Evolutionary conservation across 352 stramenopile genomes (phyloP), one percentile per base, ranked within the genome.

Genomic region (Globisporangium parvum): DNA sequence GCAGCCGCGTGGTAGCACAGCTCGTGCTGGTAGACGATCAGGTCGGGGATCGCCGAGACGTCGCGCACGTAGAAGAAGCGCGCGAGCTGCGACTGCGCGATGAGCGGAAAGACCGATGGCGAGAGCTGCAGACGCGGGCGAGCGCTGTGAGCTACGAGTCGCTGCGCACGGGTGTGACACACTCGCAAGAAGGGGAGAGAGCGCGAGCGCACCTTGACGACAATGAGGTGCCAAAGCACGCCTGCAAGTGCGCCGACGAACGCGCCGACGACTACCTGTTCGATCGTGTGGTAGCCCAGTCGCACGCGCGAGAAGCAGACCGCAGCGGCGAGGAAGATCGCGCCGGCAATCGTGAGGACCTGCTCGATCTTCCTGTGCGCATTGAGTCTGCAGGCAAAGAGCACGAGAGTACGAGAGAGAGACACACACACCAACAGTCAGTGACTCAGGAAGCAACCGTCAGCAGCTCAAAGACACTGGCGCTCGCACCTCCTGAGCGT

Each of bases 1-100:
- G 26, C 26, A 0, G 44, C 55, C 42, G 59, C 26, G 47, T 28
- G 14, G 15, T 62, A 44, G 52, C 78, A 86, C 35, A 88, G 50
- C 57, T 86, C 62, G 66, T 91, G 71, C 57, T 91, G 77, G 66
- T 78, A 84, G 40, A 91, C 67, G 51, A 93, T 87, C 53, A 93
- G 68, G 59, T 91, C 77, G 3, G 80, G 70, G 46, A 93, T 88
- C 53, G 77, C 65, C 15, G 83, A 86, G 65, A 82, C 85, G 46
- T 91, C 81, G 26, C 81, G 79, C 37, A 91, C 31, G 66, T 80
- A 87, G 39, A 91, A 76, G 42, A 74, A 73, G 54, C 80, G 76
- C 2, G 68, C 80, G 23, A 91, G 26, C 6, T 57, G 42, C 40
- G 66, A 77, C 47, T 75, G 55, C n/a, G 67, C 59, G 47, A 93